Evolutionary conservation across 176 grass and related monocot species (phyloP).

Genomic region (Ensete glaucum): DNA sequence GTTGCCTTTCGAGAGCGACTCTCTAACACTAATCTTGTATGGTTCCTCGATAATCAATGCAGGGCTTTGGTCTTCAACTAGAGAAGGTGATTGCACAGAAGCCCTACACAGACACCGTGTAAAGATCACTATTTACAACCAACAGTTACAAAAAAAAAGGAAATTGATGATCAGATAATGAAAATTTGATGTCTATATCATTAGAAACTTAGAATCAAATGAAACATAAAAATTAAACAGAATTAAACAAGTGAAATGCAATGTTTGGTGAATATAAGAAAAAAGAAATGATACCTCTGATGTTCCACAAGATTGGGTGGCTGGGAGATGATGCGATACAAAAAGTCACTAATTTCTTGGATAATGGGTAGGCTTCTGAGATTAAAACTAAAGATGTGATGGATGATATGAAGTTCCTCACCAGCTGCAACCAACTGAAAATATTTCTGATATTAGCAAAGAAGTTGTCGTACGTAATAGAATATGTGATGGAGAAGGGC

Average conservation of each 20-base stretch:
- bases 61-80: conserved; percentile 5
- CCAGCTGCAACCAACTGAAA: conserved; percentile 26
- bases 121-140: not conserved
- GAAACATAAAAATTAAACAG: not conserved
- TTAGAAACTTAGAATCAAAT: too few relatives aligned
- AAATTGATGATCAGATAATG: not conserved
- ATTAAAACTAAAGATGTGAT: conserved; percentile 16
- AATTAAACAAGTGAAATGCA: not conserved
- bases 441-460: not conserved
- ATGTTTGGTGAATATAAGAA: not conserved
- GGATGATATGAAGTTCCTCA: conserved; percentile 19
- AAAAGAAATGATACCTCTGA: conserved; percentile 10
- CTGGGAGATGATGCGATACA: conserved; percentile 28
- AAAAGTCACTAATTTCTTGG: conserved; percentile 22
- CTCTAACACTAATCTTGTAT: conserved; percentile 16
- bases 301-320: conserved; percentile 11
- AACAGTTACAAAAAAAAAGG: not conserved
- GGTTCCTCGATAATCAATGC: conserved; percentile 24
- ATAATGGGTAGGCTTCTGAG: conserved; percentile 17
- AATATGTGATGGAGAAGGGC: not conserved
- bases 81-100: conserved; percentile 1
- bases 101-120: not conserved
- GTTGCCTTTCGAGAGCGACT: not conserved
- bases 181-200: too few relatives aligned
- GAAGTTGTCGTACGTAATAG: not conserved